phyloP scores from a whole-genome alignment of 164 flowering plant species.

The Platanus orientalis region DNA sequence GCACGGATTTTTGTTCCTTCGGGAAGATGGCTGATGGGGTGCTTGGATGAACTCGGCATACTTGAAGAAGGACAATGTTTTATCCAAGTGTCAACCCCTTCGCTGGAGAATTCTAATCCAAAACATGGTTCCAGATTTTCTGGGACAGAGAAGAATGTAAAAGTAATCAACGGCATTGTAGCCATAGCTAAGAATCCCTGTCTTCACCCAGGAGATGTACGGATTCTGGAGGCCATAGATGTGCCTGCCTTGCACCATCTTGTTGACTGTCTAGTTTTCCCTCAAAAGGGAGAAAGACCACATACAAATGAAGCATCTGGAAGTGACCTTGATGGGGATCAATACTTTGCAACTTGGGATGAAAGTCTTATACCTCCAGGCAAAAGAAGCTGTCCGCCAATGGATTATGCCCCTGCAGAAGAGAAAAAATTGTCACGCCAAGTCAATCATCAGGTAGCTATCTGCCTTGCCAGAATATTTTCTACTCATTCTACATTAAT shows the following conservation, averaged over 20 bases:
- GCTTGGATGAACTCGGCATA: slow-evolving; percentile 79
- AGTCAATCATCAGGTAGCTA: slow-evolving; percentile 44
- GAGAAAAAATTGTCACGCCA: slow-evolving; percentile 31
- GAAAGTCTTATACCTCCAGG: slow-evolving; percentile 76
- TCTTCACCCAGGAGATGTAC: no score
- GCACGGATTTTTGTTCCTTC: slow-evolving; percentile 80
- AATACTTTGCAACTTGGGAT: slow-evolving; percentile 95
- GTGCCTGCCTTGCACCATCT: slow-evolving; percentile 71
- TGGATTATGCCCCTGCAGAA: slow-evolving; percentile 68
- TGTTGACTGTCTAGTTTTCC: no score
- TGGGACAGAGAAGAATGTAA: slow-evolving; percentile 32
- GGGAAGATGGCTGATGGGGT: slow-evolving; percentile 94
- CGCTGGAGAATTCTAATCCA: slow-evolving; percentile 58
- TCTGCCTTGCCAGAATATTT: no score
- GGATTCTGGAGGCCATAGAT: slow-evolving; percentile 88
- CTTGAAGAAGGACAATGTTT: slow-evolving; percentile 92
- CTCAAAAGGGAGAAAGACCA: slow-evolving; percentile 92
- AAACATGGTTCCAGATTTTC: slow-evolving; percentile 71
- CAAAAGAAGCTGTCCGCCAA: slow-evolving; percentile 65
- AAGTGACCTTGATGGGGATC: no score
- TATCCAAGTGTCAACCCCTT: slow-evolving; percentile 75
- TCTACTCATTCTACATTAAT: not conserved
- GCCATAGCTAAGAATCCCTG: no score
- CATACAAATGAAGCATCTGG: slow-evolving; percentile 97
- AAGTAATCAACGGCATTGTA: no score